These are phyloP conservation scores for Cicer bijugum DNA, from an alignment of 306 rosid genomes.

Conservation along the genomic window DNA sequence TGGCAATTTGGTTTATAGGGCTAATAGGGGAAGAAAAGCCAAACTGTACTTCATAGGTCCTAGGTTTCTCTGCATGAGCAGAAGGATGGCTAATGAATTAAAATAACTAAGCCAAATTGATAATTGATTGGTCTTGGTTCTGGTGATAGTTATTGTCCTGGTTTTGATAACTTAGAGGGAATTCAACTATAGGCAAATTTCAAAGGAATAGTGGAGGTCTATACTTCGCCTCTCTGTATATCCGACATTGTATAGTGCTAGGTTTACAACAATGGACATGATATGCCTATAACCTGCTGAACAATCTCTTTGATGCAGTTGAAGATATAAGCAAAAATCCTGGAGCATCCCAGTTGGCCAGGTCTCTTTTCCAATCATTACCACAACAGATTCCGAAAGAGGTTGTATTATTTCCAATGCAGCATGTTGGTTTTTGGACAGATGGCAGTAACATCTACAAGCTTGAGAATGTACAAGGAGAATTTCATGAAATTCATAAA, in stretches of 20 bases:
- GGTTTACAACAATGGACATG: slow-evolving; percentile 48
- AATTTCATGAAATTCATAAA: slow-evolving; percentile 70
- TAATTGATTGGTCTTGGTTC: slow-evolving; percentile 8
- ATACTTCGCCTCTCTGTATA: slow-evolving; percentile 17
- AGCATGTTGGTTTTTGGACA: slow-evolving; percentile 63
- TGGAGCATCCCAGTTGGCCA: slow-evolving; percentile 90
- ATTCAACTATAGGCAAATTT: slow-evolving; percentile 7
- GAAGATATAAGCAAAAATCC: slow-evolving; percentile 73
- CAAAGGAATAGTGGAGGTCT: slow-evolving; percentile 28
- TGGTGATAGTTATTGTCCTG: slow-evolving; percentile 15
- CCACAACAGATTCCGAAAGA: slow-evolving; percentile 68
- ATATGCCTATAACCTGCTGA: slow-evolving; percentile 51
- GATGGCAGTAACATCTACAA: slow-evolving; percentile 65
- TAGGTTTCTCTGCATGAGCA: not conserved
- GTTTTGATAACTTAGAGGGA: slow-evolving; percentile 32
- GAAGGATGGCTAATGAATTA: not conserved
- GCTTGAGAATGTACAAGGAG: slow-evolving; percentile 72
- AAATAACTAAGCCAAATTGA: slow-evolving; percentile 13
- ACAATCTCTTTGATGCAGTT: slow-evolving; percentile 95
- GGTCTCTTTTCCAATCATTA: slow-evolving; percentile 86
- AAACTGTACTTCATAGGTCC: not conserved
- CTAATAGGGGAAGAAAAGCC: slow-evolving; percentile 6
- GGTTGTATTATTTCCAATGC: slow-evolving; percentile 64
- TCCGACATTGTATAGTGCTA: slow-evolving; percentile 38
- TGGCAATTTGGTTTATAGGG: not conserved